Conservation (phyloP, 768 basidiomycete genomes). For the Phaffia tasmanica region DNA sequence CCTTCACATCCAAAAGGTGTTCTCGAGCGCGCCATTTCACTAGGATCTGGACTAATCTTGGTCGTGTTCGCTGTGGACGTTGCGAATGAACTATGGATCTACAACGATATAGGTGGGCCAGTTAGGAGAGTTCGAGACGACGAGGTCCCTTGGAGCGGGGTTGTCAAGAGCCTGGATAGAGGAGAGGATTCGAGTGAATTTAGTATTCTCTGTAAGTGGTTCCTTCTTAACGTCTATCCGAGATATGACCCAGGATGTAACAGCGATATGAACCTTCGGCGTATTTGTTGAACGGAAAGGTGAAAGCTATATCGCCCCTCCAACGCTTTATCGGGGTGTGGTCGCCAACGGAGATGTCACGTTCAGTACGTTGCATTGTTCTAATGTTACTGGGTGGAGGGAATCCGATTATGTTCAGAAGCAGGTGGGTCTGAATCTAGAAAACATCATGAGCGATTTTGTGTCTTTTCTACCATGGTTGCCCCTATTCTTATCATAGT, state of each 20-base stretch:
- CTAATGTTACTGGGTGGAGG: conserved; percentile 9
- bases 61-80: conserved; percentile 17
- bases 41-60: conserved; percentile 18
- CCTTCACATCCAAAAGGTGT: conserved; percentile 13
- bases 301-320: conserved; percentile 18
- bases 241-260: background rate
- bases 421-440: conserved; percentile 1
- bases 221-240: background rate
- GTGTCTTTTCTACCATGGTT: background rate
- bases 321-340: conserved; percentile 20
- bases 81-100: conserved; percentile 23
- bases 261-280: background rate
- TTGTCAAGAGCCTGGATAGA: conserved; percentile 5
- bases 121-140: conserved; percentile 14
- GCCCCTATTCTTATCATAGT: background rate
- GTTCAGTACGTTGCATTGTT: conserved; percentile 11
- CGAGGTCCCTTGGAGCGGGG: conserved; percentile 11
- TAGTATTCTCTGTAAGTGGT: conserved; percentile 13
- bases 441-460: no score
- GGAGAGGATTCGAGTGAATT: conserved; percentile 12
- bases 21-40: background rate
- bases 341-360: conserved; percentile 15
- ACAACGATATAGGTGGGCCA: conserved; percentile 9
- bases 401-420: conserved; percentile 14
- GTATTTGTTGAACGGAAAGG: background rate